phyloP scores from a whole-genome alignment of 2,329 filamentous ascomycete species.

The Aspergillus thermomutatus region DNA sequence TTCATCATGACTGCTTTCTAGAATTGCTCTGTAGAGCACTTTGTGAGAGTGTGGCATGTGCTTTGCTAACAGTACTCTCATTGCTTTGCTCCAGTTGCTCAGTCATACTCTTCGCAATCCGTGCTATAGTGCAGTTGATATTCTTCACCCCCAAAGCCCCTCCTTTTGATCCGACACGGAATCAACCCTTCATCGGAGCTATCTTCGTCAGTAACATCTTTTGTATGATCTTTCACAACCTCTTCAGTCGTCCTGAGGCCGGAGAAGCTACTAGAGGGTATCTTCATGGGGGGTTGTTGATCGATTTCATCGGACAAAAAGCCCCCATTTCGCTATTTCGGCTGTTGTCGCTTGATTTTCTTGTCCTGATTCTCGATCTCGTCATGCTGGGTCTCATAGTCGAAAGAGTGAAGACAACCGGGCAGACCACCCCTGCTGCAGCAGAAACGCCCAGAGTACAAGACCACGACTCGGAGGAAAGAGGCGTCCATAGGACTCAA shows the following conservation, averaged over 20 bases:
- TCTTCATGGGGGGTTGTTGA: slow-evolving; percentile 59
- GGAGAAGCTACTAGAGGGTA: slow-evolving; percentile 53
- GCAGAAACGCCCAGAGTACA: slow-evolving; percentile 37
- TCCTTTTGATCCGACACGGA: slow-evolving; percentile 49
- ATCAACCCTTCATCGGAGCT: slow-evolving; percentile 52
- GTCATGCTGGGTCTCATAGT: slow-evolving; percentile 54
- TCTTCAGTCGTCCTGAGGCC: slow-evolving; percentile 51
- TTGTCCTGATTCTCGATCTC: slow-evolving; percentile 55
- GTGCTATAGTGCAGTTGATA: slow-evolving; percentile 54
- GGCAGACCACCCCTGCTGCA: slow-evolving; percentile 11
- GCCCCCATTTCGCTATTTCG: slow-evolving; percentile 53
- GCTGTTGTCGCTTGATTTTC: slow-evolving; percentile 52
- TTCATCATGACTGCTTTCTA: neutral
- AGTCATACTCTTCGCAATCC: slow-evolving; percentile 54
- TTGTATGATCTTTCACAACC: slow-evolving; percentile 56
- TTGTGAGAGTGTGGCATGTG: neutral
- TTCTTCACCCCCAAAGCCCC: slow-evolving; percentile 59
- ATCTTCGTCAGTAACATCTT: slow-evolving; percentile 54
- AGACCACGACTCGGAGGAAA: slow-evolving; percentile 59
- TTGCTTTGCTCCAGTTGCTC: slow-evolving; percentile 48
- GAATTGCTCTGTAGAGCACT: neutral
- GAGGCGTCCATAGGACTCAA: slow-evolving; percentile 48
- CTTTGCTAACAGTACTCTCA: slow-evolving; percentile 1
- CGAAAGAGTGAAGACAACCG: slow-evolving; percentile 49
- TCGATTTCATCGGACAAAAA: slow-evolving; percentile 63